phyloP scores from a whole-genome alignment of 2,329 filamentous ascomycete genomes.

The Cladosporium velox region DNA sequence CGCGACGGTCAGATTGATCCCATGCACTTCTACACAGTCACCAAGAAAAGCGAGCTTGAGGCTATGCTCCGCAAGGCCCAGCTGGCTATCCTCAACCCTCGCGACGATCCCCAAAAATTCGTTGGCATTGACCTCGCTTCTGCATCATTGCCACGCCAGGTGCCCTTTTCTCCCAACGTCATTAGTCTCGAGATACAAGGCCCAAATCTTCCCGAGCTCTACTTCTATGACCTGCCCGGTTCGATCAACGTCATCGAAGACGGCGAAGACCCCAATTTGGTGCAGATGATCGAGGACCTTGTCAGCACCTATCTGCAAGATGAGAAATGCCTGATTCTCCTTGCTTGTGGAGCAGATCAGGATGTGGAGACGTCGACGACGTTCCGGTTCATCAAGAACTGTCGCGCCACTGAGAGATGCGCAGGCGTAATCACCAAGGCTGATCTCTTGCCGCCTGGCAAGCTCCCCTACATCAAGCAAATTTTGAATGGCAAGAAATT shows the following conservation, averaged over 20 bases:
- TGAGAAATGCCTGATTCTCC: constrained; percentile 71
- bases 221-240: constrained; percentile 83
- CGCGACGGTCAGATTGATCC: constrained; percentile 33
- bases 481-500: constrained; percentile 62
- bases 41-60: constrained; percentile 64
- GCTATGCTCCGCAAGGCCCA: constrained; percentile 73
- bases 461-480: constrained; percentile 17
- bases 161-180: constrained; percentile 80
- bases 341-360: constrained; percentile 74
- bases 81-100: constrained; percentile 72
- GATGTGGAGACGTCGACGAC: constrained; percentile 77
- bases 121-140: constrained; percentile 22
- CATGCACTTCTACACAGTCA: constrained; percentile 64
- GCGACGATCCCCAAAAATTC: constrained; percentile 49
- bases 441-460: constrained; percentile 62
- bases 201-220: constrained; percentile 69
- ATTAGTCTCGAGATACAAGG: constrained; percentile 75
- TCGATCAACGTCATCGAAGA: constrained; percentile 71
- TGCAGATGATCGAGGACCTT: constrained; percentile 70
- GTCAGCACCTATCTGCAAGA: constrained; percentile 70
- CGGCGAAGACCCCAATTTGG: constrained; percentile 64
- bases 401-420: constrained; percentile 45
- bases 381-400: constrained; percentile 58
- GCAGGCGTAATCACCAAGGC: constrained; percentile 77
- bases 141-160: constrained; percentile 39